Evolutionary conservation across 2,329 filamentous ascomycete species (phyloP).

Genomic region (Phyllosticta capitalensis): DNA sequence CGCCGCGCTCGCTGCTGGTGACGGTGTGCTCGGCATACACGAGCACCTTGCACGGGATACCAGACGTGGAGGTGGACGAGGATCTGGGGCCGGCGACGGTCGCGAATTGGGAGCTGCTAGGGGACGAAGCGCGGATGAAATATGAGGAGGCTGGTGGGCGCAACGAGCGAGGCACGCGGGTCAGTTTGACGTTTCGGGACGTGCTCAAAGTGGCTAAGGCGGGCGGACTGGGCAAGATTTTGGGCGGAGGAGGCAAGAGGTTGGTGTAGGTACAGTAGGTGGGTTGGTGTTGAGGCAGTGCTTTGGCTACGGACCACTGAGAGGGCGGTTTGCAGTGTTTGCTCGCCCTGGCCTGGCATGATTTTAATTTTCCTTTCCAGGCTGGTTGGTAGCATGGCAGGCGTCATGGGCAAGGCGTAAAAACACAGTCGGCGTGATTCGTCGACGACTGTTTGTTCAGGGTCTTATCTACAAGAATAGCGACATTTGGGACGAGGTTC

Average conservation of each 20-base stretch:
- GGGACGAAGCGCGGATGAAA: constrained; percentile 31
- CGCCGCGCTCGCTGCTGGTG: constrained; percentile 69
- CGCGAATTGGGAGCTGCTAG: constrained; percentile 62
- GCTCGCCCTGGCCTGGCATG: background rate
- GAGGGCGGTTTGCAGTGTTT: background rate
- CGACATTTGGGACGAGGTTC: background rate
- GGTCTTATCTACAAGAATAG: background rate
- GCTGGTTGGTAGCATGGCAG: background rate
- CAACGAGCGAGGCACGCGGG: constrained; percentile 51
- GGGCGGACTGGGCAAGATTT: constrained; percentile 56
- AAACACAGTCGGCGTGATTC: background rate
- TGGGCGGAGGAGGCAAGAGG: constrained; percentile 33
- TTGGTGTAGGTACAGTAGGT: too few relatives aligned
- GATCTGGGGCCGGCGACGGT: constrained; percentile 48
- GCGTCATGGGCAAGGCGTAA: background rate
- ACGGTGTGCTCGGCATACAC: constrained; percentile 61
- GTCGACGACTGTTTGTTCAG: background rate
- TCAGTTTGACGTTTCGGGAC: constrained; percentile 76
- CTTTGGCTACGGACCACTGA: background rate
- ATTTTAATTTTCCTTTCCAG: background rate
- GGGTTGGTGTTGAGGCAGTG: background rate
- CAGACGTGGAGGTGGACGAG: constrained; percentile 54
- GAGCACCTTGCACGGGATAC: constrained; percentile 65
- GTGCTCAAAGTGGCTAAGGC: constrained; percentile 57
- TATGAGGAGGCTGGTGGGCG: constrained; percentile 41